phyloP scores from a whole-genome alignment of 352 stramenopile genomes.

The Pythium angustatum region DNA sequence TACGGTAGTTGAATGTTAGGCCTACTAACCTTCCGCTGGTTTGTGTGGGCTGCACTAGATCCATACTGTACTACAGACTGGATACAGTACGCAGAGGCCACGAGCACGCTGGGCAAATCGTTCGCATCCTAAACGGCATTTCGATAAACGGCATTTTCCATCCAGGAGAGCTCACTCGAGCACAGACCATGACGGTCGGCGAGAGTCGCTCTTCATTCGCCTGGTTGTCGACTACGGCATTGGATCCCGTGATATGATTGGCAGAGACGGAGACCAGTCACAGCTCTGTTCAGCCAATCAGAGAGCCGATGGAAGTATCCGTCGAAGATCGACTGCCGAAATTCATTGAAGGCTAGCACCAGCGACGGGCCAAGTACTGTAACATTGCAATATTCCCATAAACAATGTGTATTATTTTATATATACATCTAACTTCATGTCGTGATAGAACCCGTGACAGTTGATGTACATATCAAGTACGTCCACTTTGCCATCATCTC shows the following conservation, averaged over 20 bases:
- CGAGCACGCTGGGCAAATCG: not conserved
- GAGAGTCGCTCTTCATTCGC: conserved; percentile 2
- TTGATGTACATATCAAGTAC: no score
- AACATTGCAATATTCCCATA: no score
- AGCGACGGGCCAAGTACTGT: not conserved
- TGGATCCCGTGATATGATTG: not conserved
- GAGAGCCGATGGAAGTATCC: not conserved
- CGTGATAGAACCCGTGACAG: no score
- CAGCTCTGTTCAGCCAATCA: not conserved
- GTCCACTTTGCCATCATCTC: no score
- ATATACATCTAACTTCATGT: no score
- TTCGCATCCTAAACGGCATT: not conserved
- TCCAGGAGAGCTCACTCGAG: not conserved
- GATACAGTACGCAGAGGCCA: not conserved
- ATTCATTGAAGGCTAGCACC: not conserved
- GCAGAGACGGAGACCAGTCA: not conserved
- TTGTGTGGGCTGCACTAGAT: no score
- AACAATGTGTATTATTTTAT: no score
- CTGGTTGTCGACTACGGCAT: not conserved
- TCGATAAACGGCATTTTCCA: not conserved
- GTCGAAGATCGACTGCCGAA: conserved; percentile 5
- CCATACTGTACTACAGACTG: not conserved
- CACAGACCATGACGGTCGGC: not conserved
- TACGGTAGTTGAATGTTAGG: no score
- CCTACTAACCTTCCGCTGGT: no score